phyloP scores from a whole-genome alignment of 2,329 filamentous ascomycete species.

The Epichloe festucae region DNA sequence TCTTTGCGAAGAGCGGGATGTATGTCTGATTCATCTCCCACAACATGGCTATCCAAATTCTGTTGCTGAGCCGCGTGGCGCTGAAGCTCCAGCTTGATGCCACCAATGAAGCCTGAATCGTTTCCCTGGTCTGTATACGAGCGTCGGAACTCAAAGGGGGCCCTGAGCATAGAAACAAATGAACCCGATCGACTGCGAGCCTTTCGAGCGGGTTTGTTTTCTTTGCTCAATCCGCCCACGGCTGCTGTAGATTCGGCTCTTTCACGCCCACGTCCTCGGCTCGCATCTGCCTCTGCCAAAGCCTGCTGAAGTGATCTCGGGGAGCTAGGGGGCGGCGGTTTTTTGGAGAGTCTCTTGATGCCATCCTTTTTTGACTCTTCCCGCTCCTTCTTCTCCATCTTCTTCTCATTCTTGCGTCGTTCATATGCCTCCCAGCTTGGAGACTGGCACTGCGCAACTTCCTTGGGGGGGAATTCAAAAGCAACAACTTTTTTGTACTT shows the following conservation, averaged over 20 bases:
- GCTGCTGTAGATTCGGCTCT: constrained; percentile 6
- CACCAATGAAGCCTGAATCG: constrained; percentile 27
- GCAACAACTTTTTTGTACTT: constrained; percentile 19
- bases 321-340: constrained; percentile 18
- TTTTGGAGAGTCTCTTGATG: constrained; percentile 20
- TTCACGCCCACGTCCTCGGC: constrained; percentile 3
- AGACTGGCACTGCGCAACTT: constrained; percentile 36
- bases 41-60: constrained; percentile 14
- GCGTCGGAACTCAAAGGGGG: constrained; percentile 22
- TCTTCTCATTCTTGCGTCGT: constrained; percentile 40
- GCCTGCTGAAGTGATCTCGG: constrained; percentile 7
- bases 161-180: constrained; percentile 21
- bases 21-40: constrained; percentile 15
- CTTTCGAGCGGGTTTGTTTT: constrained; percentile 10
- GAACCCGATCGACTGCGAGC: constrained; percentile 23
- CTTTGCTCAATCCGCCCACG: constrained; percentile 9
- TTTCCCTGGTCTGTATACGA: constrained; percentile 18
- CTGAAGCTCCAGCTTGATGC: constrained; percentile 27
- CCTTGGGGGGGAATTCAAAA: constrained; percentile 18
- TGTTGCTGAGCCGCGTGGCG: constrained; percentile 20
- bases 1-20: constrained; percentile 23
- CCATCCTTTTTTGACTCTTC: constrained; percentile 13
- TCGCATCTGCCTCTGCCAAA: constrained; percentile 6
- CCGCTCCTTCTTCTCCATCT: constrained; percentile 23
- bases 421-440: constrained; percentile 49